Evolutionary conservation across 148 eudicot genomes (phyloP).

Genomic region (Spergularia marina): DNA sequence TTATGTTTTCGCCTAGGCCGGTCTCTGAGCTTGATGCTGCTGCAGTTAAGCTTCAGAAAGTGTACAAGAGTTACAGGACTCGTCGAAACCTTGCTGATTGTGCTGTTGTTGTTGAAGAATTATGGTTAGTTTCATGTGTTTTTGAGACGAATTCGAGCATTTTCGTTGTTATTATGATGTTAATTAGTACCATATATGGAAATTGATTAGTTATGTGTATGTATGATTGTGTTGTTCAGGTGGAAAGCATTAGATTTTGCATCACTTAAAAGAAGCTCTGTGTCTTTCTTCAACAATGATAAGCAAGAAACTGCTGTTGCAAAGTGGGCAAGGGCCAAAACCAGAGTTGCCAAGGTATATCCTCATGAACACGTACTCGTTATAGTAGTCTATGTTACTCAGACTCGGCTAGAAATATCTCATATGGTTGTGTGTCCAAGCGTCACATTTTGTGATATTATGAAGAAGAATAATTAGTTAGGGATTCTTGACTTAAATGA

Average conservation of each 20-base stretch:
- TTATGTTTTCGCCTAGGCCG: constrained; percentile 68
- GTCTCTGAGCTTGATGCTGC: constrained; percentile 87
- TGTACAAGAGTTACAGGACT: constrained; percentile 84
- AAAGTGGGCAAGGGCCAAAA: constrained; percentile 81
- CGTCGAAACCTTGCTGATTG: constrained; percentile 89
- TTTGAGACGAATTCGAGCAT: not conserved
- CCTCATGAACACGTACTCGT: not conserved
- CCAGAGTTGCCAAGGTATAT: constrained; percentile 76
- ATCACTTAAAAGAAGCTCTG: constrained; percentile 69
- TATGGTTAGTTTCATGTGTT: constrained; percentile 43
- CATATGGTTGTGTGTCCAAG: too few species aligned
- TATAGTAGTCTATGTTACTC: not conserved
- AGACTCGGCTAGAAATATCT: too few species aligned
- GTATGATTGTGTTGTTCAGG: constrained; percentile 32
- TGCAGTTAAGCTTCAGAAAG: constrained; percentile 75
- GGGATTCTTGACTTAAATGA: too few species aligned
- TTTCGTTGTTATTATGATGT: not conserved
- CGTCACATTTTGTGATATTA: too few species aligned
- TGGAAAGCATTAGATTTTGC: constrained; percentile 94
- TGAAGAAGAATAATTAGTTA: too few species aligned
- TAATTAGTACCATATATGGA: not conserved
- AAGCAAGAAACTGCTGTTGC: constrained; percentile 78
- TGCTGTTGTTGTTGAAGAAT: constrained; percentile 86
- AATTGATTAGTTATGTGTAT: constrained; percentile 9
- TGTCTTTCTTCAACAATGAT: constrained; percentile 65